Conservation (phyloP, 139 green algal species). For the Coccomyxa sp. region DNA sequence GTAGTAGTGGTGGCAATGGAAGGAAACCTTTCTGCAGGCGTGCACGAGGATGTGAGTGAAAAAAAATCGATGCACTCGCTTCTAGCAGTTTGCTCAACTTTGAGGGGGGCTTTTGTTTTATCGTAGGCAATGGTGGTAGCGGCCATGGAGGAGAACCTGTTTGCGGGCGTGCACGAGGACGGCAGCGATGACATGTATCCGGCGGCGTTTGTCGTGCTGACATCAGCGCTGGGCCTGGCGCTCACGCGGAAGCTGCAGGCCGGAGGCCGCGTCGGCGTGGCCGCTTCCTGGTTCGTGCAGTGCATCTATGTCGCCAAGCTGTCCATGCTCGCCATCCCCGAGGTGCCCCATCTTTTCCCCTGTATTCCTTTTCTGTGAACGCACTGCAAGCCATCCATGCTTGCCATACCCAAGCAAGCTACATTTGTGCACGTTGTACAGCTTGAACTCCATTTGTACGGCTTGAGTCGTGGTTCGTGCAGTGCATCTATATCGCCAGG, state of each 20-base stretch:
- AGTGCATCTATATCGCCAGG: slow-evolving; percentile 79
- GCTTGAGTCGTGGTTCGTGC: too few relatives aligned
- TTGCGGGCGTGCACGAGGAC: slow-evolving; percentile 45
- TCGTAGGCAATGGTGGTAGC: slow-evolving; percentile 64
- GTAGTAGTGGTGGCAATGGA: too few relatives aligned
- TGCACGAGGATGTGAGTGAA: too few relatives aligned
- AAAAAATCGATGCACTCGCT: too few relatives aligned
- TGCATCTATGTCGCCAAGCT: slow-evolving; percentile 82
- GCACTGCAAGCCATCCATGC: not conserved
- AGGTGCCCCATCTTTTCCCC: slow-evolving; percentile 30
- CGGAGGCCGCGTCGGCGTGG: slow-evolving; percentile 2
- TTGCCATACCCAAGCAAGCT: not conserved
- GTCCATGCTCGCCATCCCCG: slow-evolving; percentile 79
- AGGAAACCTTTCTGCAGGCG: too few relatives aligned
- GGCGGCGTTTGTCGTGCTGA: slow-evolving; percentile 78
- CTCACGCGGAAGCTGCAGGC: slow-evolving; percentile 22
- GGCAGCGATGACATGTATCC: slow-evolving; percentile 70
- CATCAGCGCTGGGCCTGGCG: slow-evolving; percentile 63
- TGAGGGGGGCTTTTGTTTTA: too few relatives aligned
- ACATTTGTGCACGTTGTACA: not conserved
- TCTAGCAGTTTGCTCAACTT: too few relatives aligned
- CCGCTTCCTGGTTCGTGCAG: slow-evolving; percentile 38
- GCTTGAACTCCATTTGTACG: too few relatives aligned
- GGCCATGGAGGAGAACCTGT: slow-evolving; percentile 73
- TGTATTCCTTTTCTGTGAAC: not conserved